These are phyloP conservation scores for Serendipita vermifera DNA, from an alignment of 768 basidiomycete genomes.

Conservation along the genomic window DNA sequence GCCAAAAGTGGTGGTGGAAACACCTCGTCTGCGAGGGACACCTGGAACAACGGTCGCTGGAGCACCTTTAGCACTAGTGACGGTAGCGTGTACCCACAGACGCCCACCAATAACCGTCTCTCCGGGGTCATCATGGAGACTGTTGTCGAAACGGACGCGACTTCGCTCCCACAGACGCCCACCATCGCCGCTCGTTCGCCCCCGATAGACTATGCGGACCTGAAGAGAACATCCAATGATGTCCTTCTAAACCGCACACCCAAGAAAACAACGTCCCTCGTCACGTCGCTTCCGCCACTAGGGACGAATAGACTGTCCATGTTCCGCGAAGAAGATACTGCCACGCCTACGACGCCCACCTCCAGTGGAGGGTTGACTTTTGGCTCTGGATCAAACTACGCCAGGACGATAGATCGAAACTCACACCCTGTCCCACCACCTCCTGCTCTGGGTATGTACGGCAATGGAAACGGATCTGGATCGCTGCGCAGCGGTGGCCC, in stretches of 20 bases:
- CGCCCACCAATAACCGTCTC: neutral
- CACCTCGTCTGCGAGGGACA: neutral
- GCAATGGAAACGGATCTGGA: no score
- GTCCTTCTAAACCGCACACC: neutral
- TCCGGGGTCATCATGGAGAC: conserved; percentile 3
- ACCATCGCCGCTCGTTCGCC: neutral
- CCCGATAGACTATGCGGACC: neutral
- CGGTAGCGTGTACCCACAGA: neutral
- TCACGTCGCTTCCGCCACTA: neutral
- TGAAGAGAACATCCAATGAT: neutral
- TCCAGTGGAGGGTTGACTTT: neutral
- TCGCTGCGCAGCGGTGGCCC: no score
- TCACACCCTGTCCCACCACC: neutral
- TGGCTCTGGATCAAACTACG: no score
- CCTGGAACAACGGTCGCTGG: conserved; percentile 7
- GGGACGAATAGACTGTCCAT: neutral
- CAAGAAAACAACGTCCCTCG: neutral
- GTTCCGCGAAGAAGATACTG: neutral
- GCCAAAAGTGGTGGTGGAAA: no score
- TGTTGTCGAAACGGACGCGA: neutral
- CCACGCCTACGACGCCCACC: neutral
- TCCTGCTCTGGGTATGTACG: neutral
- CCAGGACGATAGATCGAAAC: no score
- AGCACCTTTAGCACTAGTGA: conserved; percentile 9
- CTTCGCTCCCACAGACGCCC: neutral